These are phyloP conservation scores for Eutrema heterophyllum DNA, from an alignment of 345 rosid genomes.

Conservation along the genomic window DNA sequence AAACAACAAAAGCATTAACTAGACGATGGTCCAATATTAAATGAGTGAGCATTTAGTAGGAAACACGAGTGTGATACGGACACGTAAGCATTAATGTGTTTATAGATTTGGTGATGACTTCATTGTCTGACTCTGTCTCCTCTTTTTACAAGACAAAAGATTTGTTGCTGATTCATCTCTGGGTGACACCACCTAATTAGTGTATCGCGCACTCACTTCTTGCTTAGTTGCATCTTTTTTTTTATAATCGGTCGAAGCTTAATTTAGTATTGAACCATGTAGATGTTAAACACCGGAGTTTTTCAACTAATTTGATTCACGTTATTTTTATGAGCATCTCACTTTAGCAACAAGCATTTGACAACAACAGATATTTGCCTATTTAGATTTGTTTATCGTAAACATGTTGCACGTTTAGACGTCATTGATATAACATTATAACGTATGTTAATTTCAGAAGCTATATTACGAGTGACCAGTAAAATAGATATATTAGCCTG, in stretches of 20 bases:
- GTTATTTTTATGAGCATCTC: neutral
- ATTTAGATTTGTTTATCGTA: neutral
- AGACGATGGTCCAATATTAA: constrained; percentile 8
- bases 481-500: too few relatives aligned
- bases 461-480: too few relatives aligned
- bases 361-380: neutral
- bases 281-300: neutral
- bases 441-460: too few relatives aligned
- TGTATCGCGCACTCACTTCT: neutral
- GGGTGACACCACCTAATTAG: neutral
- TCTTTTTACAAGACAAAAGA: constrained; percentile 38
- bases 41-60: constrained; percentile 25
- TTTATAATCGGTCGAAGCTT: neutral
- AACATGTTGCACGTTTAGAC: neutral
- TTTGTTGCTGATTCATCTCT: constrained; percentile 18
- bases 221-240: neutral
- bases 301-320: neutral
- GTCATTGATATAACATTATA: too few relatives aligned
- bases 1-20: constrained; percentile 12
- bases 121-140: constrained; percentile 52
- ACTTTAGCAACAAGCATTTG: neutral
- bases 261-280: neutral
- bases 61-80: constrained; percentile 33
- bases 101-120: constrained; percentile 60
- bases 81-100: constrained; percentile 70